These are phyloP conservation scores for Carex myosuroides DNA, from an alignment of 176 grass and related monocot genomes.

Conservation along the genomic window DNA sequence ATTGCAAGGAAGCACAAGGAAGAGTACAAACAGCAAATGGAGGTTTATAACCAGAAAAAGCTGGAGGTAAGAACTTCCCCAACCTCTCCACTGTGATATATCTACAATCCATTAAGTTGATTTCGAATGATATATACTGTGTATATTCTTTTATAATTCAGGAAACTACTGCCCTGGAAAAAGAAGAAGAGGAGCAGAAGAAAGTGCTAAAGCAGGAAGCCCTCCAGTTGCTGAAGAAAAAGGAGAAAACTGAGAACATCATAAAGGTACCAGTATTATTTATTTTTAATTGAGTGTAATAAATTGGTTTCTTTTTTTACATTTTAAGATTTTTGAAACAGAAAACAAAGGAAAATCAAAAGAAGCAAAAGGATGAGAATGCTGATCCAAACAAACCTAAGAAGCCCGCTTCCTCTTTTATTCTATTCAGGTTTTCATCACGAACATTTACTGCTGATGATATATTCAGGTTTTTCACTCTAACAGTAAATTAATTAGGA, in stretches of 20 bases:
- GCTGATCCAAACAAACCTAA: constrained; percentile 66
- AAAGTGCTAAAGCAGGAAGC: constrained; percentile 89
- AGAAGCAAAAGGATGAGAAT: constrained; percentile 31
- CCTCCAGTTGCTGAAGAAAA: constrained; percentile 76
- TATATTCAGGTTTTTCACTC: neutral
- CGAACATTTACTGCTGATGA: neutral
- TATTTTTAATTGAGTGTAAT: neutral
- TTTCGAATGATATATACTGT: neutral
- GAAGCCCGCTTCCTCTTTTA: constrained; percentile 67
- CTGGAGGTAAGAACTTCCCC: constrained; percentile 29
- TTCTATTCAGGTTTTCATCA: constrained; percentile 59
- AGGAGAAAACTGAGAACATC: constrained; percentile 85
- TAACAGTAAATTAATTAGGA: neutral
- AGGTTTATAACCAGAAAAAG: constrained; percentile 67
- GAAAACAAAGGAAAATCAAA: constrained; percentile 68
- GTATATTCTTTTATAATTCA: constrained; percentile 1
- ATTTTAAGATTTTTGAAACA: constrained; percentile 13
- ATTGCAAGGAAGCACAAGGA: constrained; percentile 60
- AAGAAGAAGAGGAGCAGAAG: constrained; percentile 69
- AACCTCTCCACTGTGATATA: neutral
- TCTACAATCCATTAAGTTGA: neutral
- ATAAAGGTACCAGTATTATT: constrained; percentile 48
- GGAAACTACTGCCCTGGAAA: constrained; percentile 50
- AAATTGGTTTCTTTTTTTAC: neutral
- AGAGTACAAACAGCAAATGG: constrained; percentile 56